Base-by-base conservation (phyloP, 192 early-diverging fungal genomes). In the Mortierella alpina region DNA sequence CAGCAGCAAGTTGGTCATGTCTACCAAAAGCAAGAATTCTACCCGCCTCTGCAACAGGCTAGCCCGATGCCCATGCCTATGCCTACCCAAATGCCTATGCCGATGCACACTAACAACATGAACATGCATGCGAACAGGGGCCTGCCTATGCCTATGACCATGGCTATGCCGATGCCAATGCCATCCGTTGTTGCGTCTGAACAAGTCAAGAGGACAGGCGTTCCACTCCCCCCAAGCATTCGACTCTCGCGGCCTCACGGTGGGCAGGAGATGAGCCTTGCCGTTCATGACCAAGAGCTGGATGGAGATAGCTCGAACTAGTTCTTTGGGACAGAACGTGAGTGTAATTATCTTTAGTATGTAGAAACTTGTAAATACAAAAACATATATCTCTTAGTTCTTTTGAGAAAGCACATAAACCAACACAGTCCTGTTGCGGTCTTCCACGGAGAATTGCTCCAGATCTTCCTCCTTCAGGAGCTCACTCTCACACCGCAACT, bases 361-460 rank as follows among this genome's bases (percentile, higher is more conserved):
- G 53, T 54, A 51, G 39, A 13, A 41, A 14, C 31, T 65, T 48
- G 50, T 53, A 50, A 59, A 53, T 56, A 66, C n/a, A 46, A 5
- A 44, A 54, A 52, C 12, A 31, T 17, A n/a, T 53, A 54, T n/a
- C 45, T 61, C 45, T 61, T 46, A 8, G 12, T 61, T 45, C 40
- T 54, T 42, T 45, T 53, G 14, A 17, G 52, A 71, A 8, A 80
- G 42, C 41, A 72, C 70, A 55, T 80, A 80, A 1, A 79, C 76
- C 12, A 79, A 44, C 2, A 80, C 70, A 2, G 77, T 72, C n/a
- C 77, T 47, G 49, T 80, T 80, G 0, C 77, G 64, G 46, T 72
- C 77, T 44, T 68, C 77, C 7, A 61, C 39, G n/a, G 70, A 57
- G 45, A 68, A 80, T 8, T 58, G 18, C 54, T 80, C 70, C 6